Conservation (phyloP, 495 filamentous ascomycete genomes). For the Hamigera avellanea region DNA sequence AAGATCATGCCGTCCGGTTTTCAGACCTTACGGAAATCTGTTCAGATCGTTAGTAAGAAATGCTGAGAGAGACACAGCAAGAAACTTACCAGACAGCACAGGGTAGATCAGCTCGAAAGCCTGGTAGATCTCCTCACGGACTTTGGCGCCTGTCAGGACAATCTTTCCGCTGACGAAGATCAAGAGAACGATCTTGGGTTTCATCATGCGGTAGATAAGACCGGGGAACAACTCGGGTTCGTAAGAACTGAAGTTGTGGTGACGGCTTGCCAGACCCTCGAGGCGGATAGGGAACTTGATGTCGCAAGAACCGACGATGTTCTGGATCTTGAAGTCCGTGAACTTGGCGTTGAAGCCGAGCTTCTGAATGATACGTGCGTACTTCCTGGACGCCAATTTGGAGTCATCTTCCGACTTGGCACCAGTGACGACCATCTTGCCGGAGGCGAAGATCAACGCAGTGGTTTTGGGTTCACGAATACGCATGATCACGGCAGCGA, state of each 20-base stretch:
- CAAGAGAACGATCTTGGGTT: slow-evolving; percentile 97
- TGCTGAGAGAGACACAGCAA: background rate
- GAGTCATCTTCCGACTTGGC: slow-evolving; percentile 98
- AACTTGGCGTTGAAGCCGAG: slow-evolving; percentile 99
- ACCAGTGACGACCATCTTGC: slow-evolving; percentile 99
- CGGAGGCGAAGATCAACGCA: slow-evolving; percentile 91
- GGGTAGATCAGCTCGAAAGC: slow-evolving; percentile 99
- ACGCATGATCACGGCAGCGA: slow-evolving; percentile 99
- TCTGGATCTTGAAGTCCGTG: slow-evolving; percentile 99
- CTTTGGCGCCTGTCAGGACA: slow-evolving; percentile 94
- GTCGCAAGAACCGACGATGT: slow-evolving; percentile 97
- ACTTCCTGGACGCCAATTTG: slow-evolving; percentile 93
- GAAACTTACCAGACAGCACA: slow-evolving; percentile 71
- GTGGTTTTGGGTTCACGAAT: slow-evolving; percentile 99
- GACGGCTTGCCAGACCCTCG: slow-evolving; percentile 86
- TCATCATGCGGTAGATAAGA: slow-evolving; percentile 99
- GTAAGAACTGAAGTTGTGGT: slow-evolving; percentile 99
- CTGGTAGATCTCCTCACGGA: slow-evolving; percentile 97
- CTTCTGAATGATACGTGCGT: slow-evolving; percentile 98
- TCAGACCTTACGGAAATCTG: slow-evolving; percentile 61
- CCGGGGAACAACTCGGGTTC: slow-evolving; percentile 98
- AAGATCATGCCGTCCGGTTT: slow-evolving; percentile 8
- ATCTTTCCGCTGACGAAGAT: slow-evolving; percentile 99
- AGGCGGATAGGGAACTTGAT: slow-evolving; percentile 99
- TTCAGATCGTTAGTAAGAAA: slow-evolving; percentile 15